Conservation (phyloP, 2,329 filamentous ascomycete species). For the Hymenoscyphus linearis region DNA sequence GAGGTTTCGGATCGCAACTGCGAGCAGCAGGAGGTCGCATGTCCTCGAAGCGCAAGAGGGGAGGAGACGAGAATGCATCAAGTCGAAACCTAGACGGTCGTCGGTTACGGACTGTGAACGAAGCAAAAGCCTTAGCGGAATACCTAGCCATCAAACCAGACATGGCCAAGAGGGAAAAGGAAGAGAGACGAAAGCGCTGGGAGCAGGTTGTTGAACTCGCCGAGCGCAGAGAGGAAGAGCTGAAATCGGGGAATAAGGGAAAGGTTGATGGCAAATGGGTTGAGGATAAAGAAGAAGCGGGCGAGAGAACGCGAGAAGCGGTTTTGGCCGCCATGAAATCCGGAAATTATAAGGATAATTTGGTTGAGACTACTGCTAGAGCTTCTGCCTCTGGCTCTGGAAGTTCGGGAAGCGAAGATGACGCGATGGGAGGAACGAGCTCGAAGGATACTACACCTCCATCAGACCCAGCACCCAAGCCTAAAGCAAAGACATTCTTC, state of each 20-base stretch:
- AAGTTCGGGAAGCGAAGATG: slow-evolving; percentile 30
- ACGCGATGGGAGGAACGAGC: slow-evolving; percentile 26
- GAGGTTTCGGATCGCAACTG: slow-evolving; percentile 94
- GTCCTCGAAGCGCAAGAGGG: slow-evolving; percentile 84
- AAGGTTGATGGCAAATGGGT: slow-evolving; percentile 88
- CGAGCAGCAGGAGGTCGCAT: slow-evolving; percentile 96
- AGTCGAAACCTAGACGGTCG: slow-evolving; percentile 91
- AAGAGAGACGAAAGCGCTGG: slow-evolving; percentile 78
- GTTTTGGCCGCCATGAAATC: slow-evolving; percentile 65
- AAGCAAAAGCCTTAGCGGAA: slow-evolving; percentile 91
- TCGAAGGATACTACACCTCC: slow-evolving; percentile 44
- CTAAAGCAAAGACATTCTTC: slow-evolving; percentile 50
- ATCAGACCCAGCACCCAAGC: slow-evolving; percentile 36
- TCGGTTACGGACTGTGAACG: slow-evolving; percentile 82
- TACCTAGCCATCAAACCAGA: slow-evolving; percentile 94
- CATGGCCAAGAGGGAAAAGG: slow-evolving; percentile 92
- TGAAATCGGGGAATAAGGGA: slow-evolving; percentile 66
- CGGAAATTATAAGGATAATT: slow-evolving; percentile 56
- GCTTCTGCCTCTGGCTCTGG: slow-evolving; percentile 34
- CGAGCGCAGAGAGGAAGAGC: slow-evolving; percentile 77
- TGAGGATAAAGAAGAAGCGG: slow-evolving; percentile 87
- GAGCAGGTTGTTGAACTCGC: slow-evolving; percentile 81
- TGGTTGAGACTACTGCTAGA: slow-evolving; percentile 39
- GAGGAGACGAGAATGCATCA: slow-evolving; percentile 79
- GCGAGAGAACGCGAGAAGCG: slow-evolving; percentile 74